Evolutionary conservation across 2,329 filamentous ascomycete species (phyloP).

Genomic region (Fusarium siculi): DNA sequence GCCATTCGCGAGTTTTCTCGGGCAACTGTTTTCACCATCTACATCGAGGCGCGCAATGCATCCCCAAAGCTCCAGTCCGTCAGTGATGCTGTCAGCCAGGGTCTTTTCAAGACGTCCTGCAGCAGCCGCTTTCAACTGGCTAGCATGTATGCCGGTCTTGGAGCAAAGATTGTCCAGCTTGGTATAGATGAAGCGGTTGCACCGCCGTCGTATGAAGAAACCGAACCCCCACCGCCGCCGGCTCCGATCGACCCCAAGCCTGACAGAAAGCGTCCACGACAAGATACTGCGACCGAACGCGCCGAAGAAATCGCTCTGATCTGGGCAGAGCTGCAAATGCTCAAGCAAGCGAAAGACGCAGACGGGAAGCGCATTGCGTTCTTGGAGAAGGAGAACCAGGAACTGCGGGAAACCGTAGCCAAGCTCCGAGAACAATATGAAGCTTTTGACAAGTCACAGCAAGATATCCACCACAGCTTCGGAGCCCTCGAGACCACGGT

Average conservation of each 20-base stretch:
- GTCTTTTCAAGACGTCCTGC: not conserved
- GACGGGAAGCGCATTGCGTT: not conserved
- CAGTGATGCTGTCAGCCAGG: conserved; percentile 8
- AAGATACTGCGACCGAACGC: not conserved
- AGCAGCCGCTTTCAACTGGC: conserved; percentile 11
- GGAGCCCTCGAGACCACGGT: not conserved
- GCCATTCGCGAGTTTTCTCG: conserved; percentile 16
- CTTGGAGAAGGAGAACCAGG: not conserved
- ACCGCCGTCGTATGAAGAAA: conserved; percentile 4
- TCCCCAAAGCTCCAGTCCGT: conserved; percentile 4
- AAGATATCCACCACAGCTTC: not conserved
- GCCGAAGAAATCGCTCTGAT: not conserved
- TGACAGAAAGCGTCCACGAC: conserved; percentile 12
- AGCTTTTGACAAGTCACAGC: not conserved
- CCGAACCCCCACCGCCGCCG: not conserved
- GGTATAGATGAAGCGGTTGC: not conserved
- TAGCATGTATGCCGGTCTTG: conserved; percentile 23
- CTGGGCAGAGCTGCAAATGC: not conserved
- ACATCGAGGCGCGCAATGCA: conserved; percentile 10
- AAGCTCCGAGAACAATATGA: not conserved
- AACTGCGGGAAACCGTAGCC: not conserved
- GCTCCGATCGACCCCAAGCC: conserved; percentile 1
- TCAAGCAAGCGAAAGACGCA: not conserved
- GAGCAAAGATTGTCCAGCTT: conserved; percentile 13
- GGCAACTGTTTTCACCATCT: conserved; percentile 13